A percentile compares a stretch with the other conserved stretches of the same genome.
These are phyloP conservation scores for Boletus pseudopeckii DNA, from an alignment of 768 basidiomycete species.

Conservation along the genomic window DNA sequence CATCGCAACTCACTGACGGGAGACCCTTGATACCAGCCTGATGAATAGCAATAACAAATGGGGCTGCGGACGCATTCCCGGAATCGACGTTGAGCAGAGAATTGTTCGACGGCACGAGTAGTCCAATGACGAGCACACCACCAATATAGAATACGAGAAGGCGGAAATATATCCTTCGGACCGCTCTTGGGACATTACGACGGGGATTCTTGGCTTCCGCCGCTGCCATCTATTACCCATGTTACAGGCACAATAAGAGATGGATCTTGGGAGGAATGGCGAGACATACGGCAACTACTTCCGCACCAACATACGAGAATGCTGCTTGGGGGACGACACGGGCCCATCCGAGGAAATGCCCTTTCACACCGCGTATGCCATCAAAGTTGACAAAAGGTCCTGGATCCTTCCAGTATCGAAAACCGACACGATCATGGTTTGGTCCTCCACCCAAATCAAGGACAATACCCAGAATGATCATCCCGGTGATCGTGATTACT, in stretches of 20 bases:
- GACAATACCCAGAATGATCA: slow-evolving; percentile 44
- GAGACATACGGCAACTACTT: slow-evolving; percentile 36
- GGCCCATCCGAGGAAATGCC: slow-evolving; percentile 47
- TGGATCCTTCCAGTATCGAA: slow-evolving; percentile 46
- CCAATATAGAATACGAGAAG: slow-evolving; percentile 34
- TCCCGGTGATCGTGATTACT: slow-evolving; percentile 41
- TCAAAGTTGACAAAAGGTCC: slow-evolving; percentile 51
- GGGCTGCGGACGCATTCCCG: slow-evolving; percentile 40
- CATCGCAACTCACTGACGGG: slow-evolving; percentile 34
- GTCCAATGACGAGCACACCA: slow-evolving; percentile 41
- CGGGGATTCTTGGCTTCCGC: slow-evolving; percentile 49
- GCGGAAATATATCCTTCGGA: slow-evolving; percentile 41
- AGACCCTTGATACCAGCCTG: slow-evolving; percentile 52
- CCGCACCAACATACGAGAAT: slow-evolving; percentile 55
- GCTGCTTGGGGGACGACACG: slow-evolving; percentile 53
- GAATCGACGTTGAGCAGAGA: slow-evolving; percentile 34
- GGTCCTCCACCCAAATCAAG: slow-evolving; percentile 52
- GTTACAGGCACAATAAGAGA: not conserved
- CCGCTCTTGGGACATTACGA: slow-evolving; percentile 33
- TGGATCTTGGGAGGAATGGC: not conserved
- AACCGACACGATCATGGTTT: slow-evolving; percentile 45
- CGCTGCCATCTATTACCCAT: slow-evolving; percentile 31
- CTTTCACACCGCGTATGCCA: slow-evolving; percentile 38
- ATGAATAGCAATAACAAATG: slow-evolving; percentile 52
- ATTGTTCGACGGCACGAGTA: slow-evolving; percentile 46